Conservation (phyloP, 306 rosid genomes). For the Lathyrus sativus region DNA sequence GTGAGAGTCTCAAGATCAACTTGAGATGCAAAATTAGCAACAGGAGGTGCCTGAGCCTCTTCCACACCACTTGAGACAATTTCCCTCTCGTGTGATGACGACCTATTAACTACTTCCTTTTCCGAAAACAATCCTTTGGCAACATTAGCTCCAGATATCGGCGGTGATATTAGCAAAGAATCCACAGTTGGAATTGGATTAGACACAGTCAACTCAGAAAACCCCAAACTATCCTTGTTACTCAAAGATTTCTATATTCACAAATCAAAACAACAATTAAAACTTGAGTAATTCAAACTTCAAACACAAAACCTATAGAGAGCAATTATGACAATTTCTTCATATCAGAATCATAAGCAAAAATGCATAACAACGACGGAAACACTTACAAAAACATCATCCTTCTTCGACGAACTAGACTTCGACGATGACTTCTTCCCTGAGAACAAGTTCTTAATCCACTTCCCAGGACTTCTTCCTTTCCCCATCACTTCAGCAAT, state of each 20-base stretch:
- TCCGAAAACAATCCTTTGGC: slow-evolving; percentile 43
- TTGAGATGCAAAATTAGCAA: slow-evolving; percentile 36
- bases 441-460: slow-evolving; percentile 74
- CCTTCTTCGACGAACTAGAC: slow-evolving; percentile 58
- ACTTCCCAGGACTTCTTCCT: slow-evolving; percentile 88
- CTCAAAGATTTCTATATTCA: slow-evolving; percentile 49
- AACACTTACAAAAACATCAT: slow-evolving; percentile 37
- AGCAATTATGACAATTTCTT: not conserved
- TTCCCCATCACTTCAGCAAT: slow-evolving; percentile 63
- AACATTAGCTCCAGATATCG: slow-evolving; percentile 45
- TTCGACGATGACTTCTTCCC: slow-evolving; percentile 78
- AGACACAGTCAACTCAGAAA: slow-evolving; percentile 49
- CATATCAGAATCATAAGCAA: slow-evolving; percentile 26
- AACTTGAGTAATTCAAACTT: slow-evolving; percentile 20
- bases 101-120: slow-evolving; percentile 42
- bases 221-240: slow-evolving; percentile 47
- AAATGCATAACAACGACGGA: slow-evolving; percentile 21
- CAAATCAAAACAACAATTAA: slow-evolving; percentile 38
- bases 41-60: slow-evolving; percentile 31
- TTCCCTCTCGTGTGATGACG: slow-evolving; percentile 42
- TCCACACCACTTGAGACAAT: slow-evolving; percentile 34
- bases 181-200: slow-evolving; percentile 44
- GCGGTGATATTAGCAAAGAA: slow-evolving; percentile 52
- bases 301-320: not conserved
- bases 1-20: slow-evolving; percentile 46